Conservation (phyloP, 495 filamentous ascomycete species). For the Patellaria atrata region DNA sequence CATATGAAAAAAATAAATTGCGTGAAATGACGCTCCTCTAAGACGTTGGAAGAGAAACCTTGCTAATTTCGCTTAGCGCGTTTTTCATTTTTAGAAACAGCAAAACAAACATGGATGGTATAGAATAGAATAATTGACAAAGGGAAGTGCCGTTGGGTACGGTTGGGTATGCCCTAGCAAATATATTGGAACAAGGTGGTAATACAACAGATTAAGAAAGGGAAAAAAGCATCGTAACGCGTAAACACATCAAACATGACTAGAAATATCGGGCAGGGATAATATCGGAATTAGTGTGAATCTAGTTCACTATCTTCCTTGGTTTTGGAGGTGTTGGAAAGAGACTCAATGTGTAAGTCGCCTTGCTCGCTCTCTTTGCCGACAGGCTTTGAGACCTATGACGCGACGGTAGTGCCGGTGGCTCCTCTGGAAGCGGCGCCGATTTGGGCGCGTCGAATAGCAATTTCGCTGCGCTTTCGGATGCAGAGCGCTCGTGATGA, state of each 20-base stretch:
- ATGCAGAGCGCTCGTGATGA: slow-evolving; percentile 12
- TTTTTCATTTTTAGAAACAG: too few species aligned
- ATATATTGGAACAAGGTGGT: not conserved
- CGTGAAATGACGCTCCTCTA: too few species aligned
- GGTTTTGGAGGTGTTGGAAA: slow-evolving; percentile 14
- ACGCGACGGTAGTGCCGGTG: slow-evolving; percentile 4
- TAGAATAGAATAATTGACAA: too few species aligned
- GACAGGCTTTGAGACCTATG: slow-evolving; percentile 7
- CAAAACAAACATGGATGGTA: too few species aligned
- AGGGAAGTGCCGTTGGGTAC: not conserved
- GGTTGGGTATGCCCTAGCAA: not conserved
- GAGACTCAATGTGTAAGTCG: slow-evolving; percentile 10
- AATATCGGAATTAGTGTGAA: not conserved
- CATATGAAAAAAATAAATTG: too few species aligned
- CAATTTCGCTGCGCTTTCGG: slow-evolving; percentile 13
- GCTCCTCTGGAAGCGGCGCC: not conserved
- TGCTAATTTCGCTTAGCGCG: too few species aligned
- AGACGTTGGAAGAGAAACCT: too few species aligned
- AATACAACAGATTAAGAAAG: not conserved
- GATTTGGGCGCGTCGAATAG: not conserved
- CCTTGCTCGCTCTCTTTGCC: slow-evolving; percentile 7
- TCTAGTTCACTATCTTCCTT: not conserved
- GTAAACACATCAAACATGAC: not conserved
- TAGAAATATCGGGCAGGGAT: not conserved
- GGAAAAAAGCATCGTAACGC: too few species aligned